A percentile compares a stretch with the other conserved stretches of the same genome.
These are phyloP conservation scores for Annulohypoxylon maeteangense DNA, from an alignment of 495 filamentous ascomycete genomes.

Conservation along the genomic window DNA sequence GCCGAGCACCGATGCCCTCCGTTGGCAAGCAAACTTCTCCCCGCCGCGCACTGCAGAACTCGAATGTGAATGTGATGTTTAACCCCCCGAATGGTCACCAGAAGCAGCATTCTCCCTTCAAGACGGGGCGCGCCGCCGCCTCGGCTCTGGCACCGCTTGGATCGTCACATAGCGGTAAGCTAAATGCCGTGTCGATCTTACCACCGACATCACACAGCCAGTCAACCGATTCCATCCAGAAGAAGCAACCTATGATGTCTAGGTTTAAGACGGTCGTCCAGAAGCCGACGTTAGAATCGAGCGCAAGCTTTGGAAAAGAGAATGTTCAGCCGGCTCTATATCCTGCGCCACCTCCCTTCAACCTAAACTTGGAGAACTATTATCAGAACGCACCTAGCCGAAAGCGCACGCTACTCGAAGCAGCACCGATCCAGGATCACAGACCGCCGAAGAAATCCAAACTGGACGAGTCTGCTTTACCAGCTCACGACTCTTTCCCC, in stretches of 20 bases:
- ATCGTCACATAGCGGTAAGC: constrained; percentile 56
- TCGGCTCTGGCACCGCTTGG: constrained; percentile 57
- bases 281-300: constrained; percentile 73
- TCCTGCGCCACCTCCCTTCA: constrained; percentile 61
- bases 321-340: constrained; percentile 65
- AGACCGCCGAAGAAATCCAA: constrained; percentile 70
- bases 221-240: constrained; percentile 85
- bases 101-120: constrained; percentile 70
- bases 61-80: constrained; percentile 62
- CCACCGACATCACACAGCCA: constrained; percentile 72
- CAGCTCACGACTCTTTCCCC: constrained; percentile 81
- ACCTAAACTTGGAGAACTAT: constrained; percentile 63
- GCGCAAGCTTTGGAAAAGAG: constrained; percentile 72
- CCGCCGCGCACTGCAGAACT: constrained; percentile 62
- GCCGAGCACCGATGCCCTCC: constrained; percentile 64
- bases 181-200: constrained; percentile 74
- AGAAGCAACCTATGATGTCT: constrained; percentile 73
- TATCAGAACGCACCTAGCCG: constrained; percentile 64
- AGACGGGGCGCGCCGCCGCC: constrained; percentile 52
- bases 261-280: constrained; percentile 69
- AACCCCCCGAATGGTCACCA: constrained; percentile 62
- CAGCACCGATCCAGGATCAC: constrained; percentile 77
- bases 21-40: constrained; percentile 52
- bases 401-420: constrained; percentile 78
- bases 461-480: constrained; percentile 65